Conservation (phyloP, 192 early-diverging fungal genomes). For the Geranomyces michiganensis region DNA sequence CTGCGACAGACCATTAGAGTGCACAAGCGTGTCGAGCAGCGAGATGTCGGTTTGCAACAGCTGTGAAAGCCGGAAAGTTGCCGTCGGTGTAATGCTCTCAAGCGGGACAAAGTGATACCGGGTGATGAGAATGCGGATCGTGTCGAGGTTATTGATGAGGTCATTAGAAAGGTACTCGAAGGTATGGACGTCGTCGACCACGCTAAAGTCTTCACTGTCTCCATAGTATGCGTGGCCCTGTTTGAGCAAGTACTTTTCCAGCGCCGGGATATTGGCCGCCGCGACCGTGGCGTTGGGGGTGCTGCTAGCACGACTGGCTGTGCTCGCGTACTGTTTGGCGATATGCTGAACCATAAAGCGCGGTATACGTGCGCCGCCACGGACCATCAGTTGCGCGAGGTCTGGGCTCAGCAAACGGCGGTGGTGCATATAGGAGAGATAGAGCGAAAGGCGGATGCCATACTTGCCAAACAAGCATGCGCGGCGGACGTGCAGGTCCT, state of each 20-base stretch:
- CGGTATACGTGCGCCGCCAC: conserved; percentile 18
- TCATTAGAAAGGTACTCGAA: conserved; percentile 25
- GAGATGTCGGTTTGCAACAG: conserved; percentile 21
- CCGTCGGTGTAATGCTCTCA: conserved; percentile 9
- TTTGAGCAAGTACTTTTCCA: neutral
- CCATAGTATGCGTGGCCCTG: conserved; percentile 1
- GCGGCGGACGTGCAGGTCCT: conserved; percentile 14
- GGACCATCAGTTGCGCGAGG: conserved; percentile 20
- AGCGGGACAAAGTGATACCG: conserved; percentile 29
- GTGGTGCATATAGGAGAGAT: conserved; percentile 21
- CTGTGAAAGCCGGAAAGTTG: conserved; percentile 31
- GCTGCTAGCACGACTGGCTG: too few species aligned
- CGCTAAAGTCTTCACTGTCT: neutral
- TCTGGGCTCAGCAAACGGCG: conserved; percentile 20
- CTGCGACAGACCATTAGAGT: conserved; percentile 21
- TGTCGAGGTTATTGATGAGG: neutral
- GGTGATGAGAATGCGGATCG: conserved; percentile 24
- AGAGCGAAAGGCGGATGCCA: conserved; percentile 23
- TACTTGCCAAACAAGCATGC: conserved; percentile 17
- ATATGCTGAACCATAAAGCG: conserved; percentile 20
- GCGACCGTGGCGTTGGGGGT: too few species aligned
- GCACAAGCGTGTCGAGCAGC: conserved; percentile 21
- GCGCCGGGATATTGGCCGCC: neutral
- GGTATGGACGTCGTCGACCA: conserved; percentile 11
- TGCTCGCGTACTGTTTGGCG: neutral